Base-by-base conservation (phyloP, 2,329 filamentous ascomycete genomes). In the Verticillium dahliae region DNA sequence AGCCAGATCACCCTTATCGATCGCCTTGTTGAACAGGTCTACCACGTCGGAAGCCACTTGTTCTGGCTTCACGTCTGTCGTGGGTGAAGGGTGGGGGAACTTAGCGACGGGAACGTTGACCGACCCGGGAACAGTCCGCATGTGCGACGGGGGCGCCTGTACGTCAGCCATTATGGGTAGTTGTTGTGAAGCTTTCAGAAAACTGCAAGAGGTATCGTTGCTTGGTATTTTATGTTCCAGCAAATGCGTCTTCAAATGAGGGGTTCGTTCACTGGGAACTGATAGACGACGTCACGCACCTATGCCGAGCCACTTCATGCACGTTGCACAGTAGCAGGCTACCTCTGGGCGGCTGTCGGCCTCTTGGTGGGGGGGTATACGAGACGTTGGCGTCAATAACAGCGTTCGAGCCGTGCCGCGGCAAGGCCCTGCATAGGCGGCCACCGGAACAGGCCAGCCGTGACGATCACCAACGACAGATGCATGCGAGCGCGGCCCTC, bases 91-190 rank as follows among this genome's bases (percentile, higher is more conserved):
- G 18, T 74, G 65, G 9, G 75, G 80, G 57, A 81, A 79, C 31
- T 74, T 69, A n/a, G 77, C 79, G 2, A 81, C 67, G 2, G 73
- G 69, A 50, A 85, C 76, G 67, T 87, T 86, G 69, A 81, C 70
- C 0, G 84, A 87, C 59, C 85, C 85, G 0, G 81, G 78, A 67
- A 58, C 11, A 10, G 39, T 50, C 18, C 57, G 41, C 57, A 58
- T 58, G 38, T 58, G 45, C 6, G 57, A 58, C 38, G 57, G 57
- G 38, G 34, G 38, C 6, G 35, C 11, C 33, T 35, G 38, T 10
- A 58, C 57, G 18, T 39, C 57, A n/a, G 39, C 57, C 57, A 58
- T 58, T 38, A 34, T 58, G 57, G 10, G 18, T 2, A 37, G 35
- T 37, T 13, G 35, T 37, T 37, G 35, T 31, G 27, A 31, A 31